Evolutionary conservation across 2,329 filamentous ascomycete species (phyloP).

Genomic region (Xylariomycetidae sp.): DNA sequence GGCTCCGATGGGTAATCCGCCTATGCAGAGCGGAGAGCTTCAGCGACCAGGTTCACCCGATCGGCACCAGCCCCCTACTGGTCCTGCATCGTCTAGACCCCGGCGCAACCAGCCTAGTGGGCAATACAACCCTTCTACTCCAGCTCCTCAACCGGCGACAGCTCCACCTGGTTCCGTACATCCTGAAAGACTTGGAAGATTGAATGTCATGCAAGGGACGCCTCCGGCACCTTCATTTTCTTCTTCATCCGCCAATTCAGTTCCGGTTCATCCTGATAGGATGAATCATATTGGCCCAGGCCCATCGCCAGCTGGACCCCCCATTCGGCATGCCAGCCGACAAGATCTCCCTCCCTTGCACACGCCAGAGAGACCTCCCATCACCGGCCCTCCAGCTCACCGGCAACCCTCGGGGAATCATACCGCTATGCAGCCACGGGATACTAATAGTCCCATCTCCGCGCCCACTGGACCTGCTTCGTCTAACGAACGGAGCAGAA

Average conservation of each 20-base stretch:
- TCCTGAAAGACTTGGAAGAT: conserved; percentile 26
- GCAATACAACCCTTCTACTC: conserved; percentile 16
- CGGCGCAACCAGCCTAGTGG: conserved; percentile 35
- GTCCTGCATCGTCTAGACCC: conserved; percentile 45
- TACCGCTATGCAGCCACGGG: conserved; percentile 15
- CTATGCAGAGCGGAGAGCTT: conserved; percentile 34
- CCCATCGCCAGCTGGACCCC: conserved; percentile 16
- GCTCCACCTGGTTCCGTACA: conserved; percentile 23
- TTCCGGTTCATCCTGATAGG: conserved; percentile 37
- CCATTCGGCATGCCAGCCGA: conserved; percentile 18
- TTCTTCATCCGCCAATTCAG: conserved; percentile 16
- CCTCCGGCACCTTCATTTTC: conserved; percentile 19
- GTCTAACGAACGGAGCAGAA: conserved; percentile 29
- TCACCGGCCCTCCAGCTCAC: conserved; percentile 19
- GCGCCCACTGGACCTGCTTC: conserved; percentile 30
- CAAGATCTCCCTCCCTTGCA: conserved; percentile 26
- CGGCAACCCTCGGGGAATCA: conserved; percentile 19
- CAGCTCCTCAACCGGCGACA: conserved; percentile 19
- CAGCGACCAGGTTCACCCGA: conserved; percentile 43
- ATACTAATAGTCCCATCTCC: conserved; percentile 23
- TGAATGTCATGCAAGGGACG: conserved; percentile 14
- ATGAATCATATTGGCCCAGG: conserved; percentile 32
- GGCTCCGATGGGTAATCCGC: conserved; percentile 31
- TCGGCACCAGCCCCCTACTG: conserved; percentile 45
- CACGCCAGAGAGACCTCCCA: conserved; percentile 26